Evolutionary conservation across 768 basidiomycete species (phyloP), one percentile per base, ranked within the genome.

Genomic region (Rhodotorula kratochvilovae): DNA sequence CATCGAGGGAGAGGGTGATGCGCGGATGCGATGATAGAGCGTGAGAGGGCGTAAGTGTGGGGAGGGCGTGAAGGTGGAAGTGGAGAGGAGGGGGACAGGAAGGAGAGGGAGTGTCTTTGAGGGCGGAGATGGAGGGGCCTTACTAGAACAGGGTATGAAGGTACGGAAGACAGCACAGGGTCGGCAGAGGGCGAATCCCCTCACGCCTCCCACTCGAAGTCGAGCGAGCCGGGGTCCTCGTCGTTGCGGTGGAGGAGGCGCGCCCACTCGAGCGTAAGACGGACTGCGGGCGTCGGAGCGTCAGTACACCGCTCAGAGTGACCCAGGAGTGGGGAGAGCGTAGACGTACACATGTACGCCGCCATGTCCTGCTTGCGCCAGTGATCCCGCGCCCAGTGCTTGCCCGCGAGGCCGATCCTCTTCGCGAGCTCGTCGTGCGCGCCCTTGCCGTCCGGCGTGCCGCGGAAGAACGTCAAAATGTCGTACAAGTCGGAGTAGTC

Each of bases 381-480:
- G 39, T 71, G 67, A n/a, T 76, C 64, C 45, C 63, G 59, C 58
- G 75, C 75, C 75, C 75, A 76, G n/a, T 58, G 50, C 68, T 69
- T 69, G 16, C 88, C 87, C 1, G 83, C 82, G 1, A 76, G 51
- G 0, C 87, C 88, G 51, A 89, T 88, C 64, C 82, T 84, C 48
- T 76, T 72, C 1, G 84, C 88, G 43, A 88, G 75, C 5, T 82
- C 83, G 60, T 90, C 88, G 71, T 89, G 88, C 0, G 82, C 85
- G 4, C 83, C 84, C 42, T 84, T 82, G 27, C 87, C 86, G 64
- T 85, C 81, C 15, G 82, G 83, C 67, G 85, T 84, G 0, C 88
- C 88, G 0, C 85, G 84, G 81, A 90, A 90, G 81, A 91, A 91
- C 7, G 86, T 79, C 50, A 89, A 81, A 4, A 86, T 82, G 73